Conservation (phyloP, 306 rosid genomes). For the Castanea mollissima region DNA sequence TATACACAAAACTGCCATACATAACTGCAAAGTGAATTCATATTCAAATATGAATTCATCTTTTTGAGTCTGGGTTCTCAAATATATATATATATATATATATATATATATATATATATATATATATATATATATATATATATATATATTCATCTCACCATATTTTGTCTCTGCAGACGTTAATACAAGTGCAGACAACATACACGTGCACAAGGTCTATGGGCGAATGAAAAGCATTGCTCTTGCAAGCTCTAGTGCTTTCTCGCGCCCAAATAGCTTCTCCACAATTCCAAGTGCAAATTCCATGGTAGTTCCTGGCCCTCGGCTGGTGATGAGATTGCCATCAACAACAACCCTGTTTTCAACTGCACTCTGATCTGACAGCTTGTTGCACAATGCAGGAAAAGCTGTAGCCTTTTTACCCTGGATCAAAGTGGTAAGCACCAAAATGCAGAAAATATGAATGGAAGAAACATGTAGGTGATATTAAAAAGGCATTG, state of each 20-base stretch:
- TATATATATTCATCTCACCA: conserved; percentile 2
- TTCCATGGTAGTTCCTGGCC: conserved; percentile 85
- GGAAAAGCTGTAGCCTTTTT: conserved; percentile 89
- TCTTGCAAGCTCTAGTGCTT: conserved; percentile 59
- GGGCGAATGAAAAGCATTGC: conserved; percentile 40
- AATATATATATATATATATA: too few relatives aligned
- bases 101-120: too few relatives aligned
- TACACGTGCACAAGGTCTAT: conserved; percentile 3
- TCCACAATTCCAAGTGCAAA: conserved; percentile 76
- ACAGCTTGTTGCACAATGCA: conserved; percentile 58
- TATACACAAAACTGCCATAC: conserved; percentile 23
- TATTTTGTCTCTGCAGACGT: background rate
- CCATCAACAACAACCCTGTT: conserved; percentile 84
- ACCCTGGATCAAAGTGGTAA: conserved; percentile 40
- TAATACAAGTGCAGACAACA: background rate
- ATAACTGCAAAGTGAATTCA: conserved; percentile 4
- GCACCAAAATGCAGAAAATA: background rate
- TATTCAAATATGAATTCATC: background rate
- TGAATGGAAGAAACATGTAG: background rate
- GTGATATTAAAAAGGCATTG: background rate
- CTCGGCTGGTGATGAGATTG: conserved; percentile 83
- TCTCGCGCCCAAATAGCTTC: conserved; percentile 64
- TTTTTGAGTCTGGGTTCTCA: too few relatives aligned
- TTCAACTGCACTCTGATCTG: conserved; percentile 69
- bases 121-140: too few relatives aligned